A percentile compares a stretch with the other conserved stretches of the same genome.
Evolutionary conservation across 192 early-diverging fungal genomes (phyloP).

Genomic region (Podila horticola): DNA sequence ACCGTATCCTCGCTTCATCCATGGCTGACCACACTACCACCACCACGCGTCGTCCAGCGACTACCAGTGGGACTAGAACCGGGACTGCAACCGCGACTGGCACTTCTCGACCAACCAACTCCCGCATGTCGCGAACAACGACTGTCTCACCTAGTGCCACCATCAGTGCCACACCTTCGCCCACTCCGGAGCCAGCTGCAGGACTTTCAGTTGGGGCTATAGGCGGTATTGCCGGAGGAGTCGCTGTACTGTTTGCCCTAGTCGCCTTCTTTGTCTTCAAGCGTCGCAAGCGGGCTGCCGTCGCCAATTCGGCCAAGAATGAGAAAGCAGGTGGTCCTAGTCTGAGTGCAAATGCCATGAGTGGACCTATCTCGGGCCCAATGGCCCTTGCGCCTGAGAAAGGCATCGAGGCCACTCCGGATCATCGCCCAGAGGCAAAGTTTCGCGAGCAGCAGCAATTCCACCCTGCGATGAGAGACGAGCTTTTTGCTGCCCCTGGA

Average conservation of each 20-base stretch:
- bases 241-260: slow-evolving; percentile 4
- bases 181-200: background rate
- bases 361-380: slow-evolving; percentile 33
- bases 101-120: background rate
- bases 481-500: slow-evolving; percentile 35
- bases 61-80: too few species aligned
- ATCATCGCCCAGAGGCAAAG: slow-evolving; percentile 38
- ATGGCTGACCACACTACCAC: slow-evolving; percentile 12
- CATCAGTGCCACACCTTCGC: slow-evolving; percentile 3
- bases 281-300: slow-evolving; percentile 29
- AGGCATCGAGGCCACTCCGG: slow-evolving; percentile 11
- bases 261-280: slow-evolving; percentile 38
- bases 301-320: background rate
- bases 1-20: background rate
- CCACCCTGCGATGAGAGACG: slow-evolving; percentile 43
- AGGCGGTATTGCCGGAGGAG: slow-evolving; percentile 37
- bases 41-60: background rate
- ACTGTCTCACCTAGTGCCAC: background rate
- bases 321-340: background rate
- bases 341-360: slow-evolving; percentile 2
- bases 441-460: slow-evolving; percentile 47
- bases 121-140: background rate
- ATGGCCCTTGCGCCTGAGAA: slow-evolving; percentile 37
- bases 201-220: slow-evolving; percentile 29
- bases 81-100: background rate